Evolutionary conservation across 2,329 filamentous ascomycete genomes (phyloP).

Genomic region (Ascochyta rabiei): DNA sequence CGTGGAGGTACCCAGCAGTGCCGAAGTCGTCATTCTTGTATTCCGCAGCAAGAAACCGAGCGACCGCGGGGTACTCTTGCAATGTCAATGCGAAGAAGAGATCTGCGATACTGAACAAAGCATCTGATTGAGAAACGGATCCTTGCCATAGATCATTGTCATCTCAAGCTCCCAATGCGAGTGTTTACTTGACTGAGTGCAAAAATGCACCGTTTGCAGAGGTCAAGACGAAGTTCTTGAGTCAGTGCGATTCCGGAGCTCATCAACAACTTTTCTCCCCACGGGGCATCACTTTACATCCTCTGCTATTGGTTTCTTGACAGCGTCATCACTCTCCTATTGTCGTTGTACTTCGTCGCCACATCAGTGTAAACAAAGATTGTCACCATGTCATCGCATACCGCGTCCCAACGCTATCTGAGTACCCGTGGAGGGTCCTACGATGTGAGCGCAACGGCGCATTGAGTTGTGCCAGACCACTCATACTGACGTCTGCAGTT

Average conservation of each 20-base stretch:
- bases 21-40: neutral
- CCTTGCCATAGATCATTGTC: neutral
- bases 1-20: neutral
- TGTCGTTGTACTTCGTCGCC: neutral
- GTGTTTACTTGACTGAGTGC: neutral
- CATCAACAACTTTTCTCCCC: slow-evolving; percentile 31
- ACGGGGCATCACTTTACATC: slow-evolving; percentile 27
- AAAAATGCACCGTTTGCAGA: slow-evolving; percentile 11
- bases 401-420: slow-evolving; percentile 65
- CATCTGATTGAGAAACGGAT: neutral
- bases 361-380: neutral
- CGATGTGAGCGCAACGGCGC: slow-evolving; percentile 54
- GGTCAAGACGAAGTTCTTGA: slow-evolving; percentile 25
- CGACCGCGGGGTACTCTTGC: neutral
- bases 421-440: slow-evolving; percentile 68
- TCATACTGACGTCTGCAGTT: slow-evolving; percentile 59
- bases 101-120: neutral
- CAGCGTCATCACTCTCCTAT: slow-evolving; percentile 13
- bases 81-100: neutral
- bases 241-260: slow-evolving; percentile 39
- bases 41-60: neutral
- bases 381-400: slow-evolving; percentile 52
- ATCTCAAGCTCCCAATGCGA: neutral
- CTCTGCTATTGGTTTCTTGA: slow-evolving; percentile 14
- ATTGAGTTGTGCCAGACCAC: slow-evolving; percentile 3